phyloP scores from a whole-genome alignment of 208 protist genomes.

The Trypanosoma congolense region DNA sequence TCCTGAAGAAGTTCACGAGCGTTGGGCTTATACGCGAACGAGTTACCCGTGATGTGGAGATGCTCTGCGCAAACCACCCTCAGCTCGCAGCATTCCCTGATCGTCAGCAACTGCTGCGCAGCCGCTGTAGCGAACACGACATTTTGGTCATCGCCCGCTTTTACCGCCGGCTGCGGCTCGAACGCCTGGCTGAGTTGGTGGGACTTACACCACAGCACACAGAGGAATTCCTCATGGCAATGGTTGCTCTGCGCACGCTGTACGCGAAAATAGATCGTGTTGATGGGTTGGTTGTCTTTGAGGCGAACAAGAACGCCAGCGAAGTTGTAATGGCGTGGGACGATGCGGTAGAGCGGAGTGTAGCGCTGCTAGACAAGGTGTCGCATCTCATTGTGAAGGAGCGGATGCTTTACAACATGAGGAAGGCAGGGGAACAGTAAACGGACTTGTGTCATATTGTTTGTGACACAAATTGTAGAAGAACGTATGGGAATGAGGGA shows the following conservation, averaged over 20 bases:
- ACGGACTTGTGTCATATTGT: too few relatives aligned
- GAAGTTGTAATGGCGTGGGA: constrained; percentile 90
- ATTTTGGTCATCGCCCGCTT: constrained; percentile 92
- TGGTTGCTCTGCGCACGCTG: constrained; percentile 88
- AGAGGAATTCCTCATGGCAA: constrained; percentile 90
- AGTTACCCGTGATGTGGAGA: constrained; percentile 45
- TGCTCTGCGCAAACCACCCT: constrained; percentile 59
- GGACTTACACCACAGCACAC: constrained; percentile 80
- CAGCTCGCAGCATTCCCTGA: constrained; percentile 55
- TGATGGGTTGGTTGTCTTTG: constrained; percentile 89
- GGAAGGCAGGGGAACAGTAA: neutral
- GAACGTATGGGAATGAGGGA: constrained; percentile 16
- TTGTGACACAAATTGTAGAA: constrained; percentile 14
- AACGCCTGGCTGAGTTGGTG: constrained; percentile 88
- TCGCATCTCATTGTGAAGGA: constrained; percentile 94
- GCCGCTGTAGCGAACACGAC: constrained; percentile 95
- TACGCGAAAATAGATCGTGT: constrained; percentile 94
- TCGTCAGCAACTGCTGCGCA: constrained; percentile 72
- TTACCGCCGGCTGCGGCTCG: constrained; percentile 91
- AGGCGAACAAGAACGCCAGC: constrained; percentile 78
- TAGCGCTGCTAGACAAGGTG: constrained; percentile 88
- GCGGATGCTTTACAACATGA: constrained; percentile 85
- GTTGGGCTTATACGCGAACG: constrained; percentile 84
- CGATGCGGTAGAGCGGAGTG: constrained; percentile 75
- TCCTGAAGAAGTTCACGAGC: constrained; percentile 80